phyloP scores from a whole-genome alignment of 1,139 yeast genomes.

The Lodderomyces jiufengensis region DNA sequence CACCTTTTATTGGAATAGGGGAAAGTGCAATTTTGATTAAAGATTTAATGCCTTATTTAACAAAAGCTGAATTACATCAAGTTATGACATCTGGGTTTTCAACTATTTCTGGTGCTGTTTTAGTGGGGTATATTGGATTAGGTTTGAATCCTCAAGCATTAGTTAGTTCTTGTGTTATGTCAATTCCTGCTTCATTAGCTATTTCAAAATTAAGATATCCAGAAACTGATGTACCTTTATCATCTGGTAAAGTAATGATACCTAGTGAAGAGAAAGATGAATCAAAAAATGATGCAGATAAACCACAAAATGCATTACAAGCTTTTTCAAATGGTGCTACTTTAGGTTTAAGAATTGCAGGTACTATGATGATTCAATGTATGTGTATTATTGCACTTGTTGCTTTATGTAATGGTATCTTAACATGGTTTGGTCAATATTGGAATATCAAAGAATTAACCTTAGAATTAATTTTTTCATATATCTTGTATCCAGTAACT shows the following conservation, averaged over 20 bases:
- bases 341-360: slow-evolving; percentile 58
- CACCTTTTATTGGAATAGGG: slow-evolving; percentile 69
- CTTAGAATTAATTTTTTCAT: slow-evolving; percentile 55
- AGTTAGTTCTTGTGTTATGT: slow-evolving; percentile 68
- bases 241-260: slow-evolving; percentile 47
- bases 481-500: slow-evolving; percentile 58
- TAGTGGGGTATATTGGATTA: slow-evolving; percentile 62
- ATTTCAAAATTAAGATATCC: slow-evolving; percentile 62
- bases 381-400: slow-evolving; percentile 63
- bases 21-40: slow-evolving; percentile 63
- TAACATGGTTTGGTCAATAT: slow-evolving; percentile 63
- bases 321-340: slow-evolving; percentile 64
- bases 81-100: slow-evolving; percentile 67
- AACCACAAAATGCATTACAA: slow-evolving; percentile 56
- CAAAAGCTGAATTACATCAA: slow-evolving; percentile 63
- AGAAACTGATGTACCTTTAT: slow-evolving; percentile 55
- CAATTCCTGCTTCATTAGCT: slow-evolving; percentile 65
- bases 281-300: slow-evolving; percentile 16
- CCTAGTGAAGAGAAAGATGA: slow-evolving; percentile 37
- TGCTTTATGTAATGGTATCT: slow-evolving; percentile 54
- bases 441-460: slow-evolving; percentile 55
- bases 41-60: slow-evolving; percentile 58
- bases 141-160: slow-evolving; percentile 65
- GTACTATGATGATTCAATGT: slow-evolving; percentile 58
- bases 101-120: slow-evolving; percentile 64